These are phyloP conservation scores for Phragmites australis DNA, from an alignment of 176 grass and related monocot genomes.

Conservation along the genomic window DNA sequence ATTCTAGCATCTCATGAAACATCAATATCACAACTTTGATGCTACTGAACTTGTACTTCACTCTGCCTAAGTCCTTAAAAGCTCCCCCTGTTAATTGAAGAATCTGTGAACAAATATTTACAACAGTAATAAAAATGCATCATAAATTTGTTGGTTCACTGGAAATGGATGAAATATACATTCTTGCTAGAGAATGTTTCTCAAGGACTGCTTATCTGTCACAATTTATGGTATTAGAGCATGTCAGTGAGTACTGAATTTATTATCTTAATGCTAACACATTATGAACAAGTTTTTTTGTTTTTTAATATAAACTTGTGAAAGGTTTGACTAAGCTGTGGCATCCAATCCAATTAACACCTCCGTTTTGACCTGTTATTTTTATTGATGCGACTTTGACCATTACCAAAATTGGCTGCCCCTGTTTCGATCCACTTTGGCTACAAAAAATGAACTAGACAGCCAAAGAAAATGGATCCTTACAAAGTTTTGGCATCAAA, in stretches of 20 bases:
- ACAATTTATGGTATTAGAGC: not conserved
- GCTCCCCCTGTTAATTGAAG: not conserved
- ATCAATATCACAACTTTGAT: not conserved
- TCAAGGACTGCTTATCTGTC: not conserved
- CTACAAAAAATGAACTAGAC: not conserved
- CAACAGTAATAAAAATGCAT: not conserved
- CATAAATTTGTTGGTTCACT: not conserved
- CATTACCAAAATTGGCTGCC: not conserved
- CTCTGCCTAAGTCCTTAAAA: conserved; percentile 2
- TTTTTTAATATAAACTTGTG: not conserved
- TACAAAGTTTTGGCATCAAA: not conserved
- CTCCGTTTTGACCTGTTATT: not conserved
- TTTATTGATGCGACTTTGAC: not conserved
- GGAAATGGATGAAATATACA: not conserved
- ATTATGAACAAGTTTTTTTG: not conserved
- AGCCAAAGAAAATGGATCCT: not conserved
- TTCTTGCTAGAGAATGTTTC: not conserved
- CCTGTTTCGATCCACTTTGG: not conserved
- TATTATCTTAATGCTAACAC: not conserved
- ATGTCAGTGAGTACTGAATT: not conserved
- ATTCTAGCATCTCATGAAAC: not conserved
- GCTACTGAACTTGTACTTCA: conserved; percentile 6
- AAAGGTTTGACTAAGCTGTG: not conserved
- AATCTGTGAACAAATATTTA: conserved; percentile 11
- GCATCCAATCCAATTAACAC: not conserved